Evolutionary conservation across 1,284 basidiomycete species (phyloP).

Genomic region (Farysia itapuensis): DNA sequence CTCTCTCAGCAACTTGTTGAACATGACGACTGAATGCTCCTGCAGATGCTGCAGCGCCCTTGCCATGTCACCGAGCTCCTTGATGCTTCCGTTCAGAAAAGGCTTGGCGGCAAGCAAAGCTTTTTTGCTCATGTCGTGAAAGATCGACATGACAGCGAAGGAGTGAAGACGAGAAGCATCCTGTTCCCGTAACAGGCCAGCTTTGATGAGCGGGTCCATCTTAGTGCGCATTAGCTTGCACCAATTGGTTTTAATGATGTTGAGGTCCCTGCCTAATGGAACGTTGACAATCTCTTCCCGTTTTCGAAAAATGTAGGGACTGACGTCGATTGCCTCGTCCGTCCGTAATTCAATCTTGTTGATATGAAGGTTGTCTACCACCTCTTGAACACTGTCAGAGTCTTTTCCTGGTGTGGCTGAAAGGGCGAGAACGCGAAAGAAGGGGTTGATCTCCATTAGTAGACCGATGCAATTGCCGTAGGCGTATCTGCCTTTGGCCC

Average conservation of each 20-base stretch:
- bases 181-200: conserved; percentile 36
- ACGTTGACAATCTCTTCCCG: conserved; percentile 52
- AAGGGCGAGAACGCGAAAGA: conserved; percentile 88
- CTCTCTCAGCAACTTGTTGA: conserved; percentile 60
- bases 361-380: conserved; percentile 95
- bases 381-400: conserved; percentile 80
- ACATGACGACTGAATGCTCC: conserved; percentile 69
- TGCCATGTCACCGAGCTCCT: conserved; percentile 46
- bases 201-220: conserved; percentile 44
- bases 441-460: conserved; percentile 88
- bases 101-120: conserved; percentile 16
- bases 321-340: conserved; percentile 85
- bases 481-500: conserved; percentile 87
- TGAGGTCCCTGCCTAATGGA: conserved; percentile 39
- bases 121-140: conserved; percentile 9
- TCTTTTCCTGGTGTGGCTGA: conserved; percentile 92
- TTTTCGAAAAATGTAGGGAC: conserved; percentile 84
- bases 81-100: conserved; percentile 24
- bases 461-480: conserved; percentile 87
- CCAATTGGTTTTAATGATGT: conserved; percentile 55
- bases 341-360: conserved; percentile 92
- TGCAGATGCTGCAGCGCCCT: conserved; percentile 61
- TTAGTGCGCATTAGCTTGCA: conserved; percentile 54
- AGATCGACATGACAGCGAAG: conserved; percentile 41
- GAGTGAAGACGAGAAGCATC: conserved; percentile 47